A percentile compares a stretch with the other conserved stretches of the same genome.
These are phyloP conservation scores for Juncus effusus DNA, from an alignment of 176 grass and related monocot genomes.

Conservation along the genomic window DNA sequence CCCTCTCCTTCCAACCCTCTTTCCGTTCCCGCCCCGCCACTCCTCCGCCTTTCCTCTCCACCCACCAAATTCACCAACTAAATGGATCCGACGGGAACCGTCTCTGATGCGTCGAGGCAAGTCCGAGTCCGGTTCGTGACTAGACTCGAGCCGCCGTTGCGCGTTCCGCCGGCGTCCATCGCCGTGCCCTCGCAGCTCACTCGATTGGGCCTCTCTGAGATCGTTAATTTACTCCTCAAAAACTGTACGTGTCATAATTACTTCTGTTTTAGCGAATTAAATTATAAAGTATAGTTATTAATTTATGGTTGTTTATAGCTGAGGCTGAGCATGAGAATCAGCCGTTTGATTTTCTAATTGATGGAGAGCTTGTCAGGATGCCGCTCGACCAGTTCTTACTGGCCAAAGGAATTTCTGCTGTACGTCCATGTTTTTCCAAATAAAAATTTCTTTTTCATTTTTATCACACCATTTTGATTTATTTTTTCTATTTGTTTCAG, in stretches of 20 bases:
- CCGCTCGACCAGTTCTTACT: slow-evolving; percentile 73
- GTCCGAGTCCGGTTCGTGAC: slow-evolving; percentile 88
- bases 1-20: slow-evolving; percentile 19
- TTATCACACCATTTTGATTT: background rate
- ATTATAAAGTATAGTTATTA: background rate
- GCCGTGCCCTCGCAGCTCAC: slow-evolving; percentile 69
- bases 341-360: slow-evolving; percentile 87
- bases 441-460: background rate
- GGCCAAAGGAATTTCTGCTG: slow-evolving; percentile 84
- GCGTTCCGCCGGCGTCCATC: slow-evolving; percentile 40
- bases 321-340: slow-evolving; percentile 52
- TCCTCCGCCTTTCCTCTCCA: background rate
- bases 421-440: slow-evolving; percentile 20
- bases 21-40: slow-evolving; percentile 39
- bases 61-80: background rate
- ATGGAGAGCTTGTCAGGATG: slow-evolving; percentile 75
- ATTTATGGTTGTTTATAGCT: slow-evolving; percentile 27
- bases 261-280: background rate
- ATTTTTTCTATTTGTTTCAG: slow-evolving; percentile 31
- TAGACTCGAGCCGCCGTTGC: slow-evolving; percentile 50
- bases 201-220: slow-evolving; percentile 83
- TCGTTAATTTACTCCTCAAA: slow-evolving; percentile 64
- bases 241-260: slow-evolving; percentile 27
- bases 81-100: slow-evolving; percentile 32
- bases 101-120: slow-evolving; percentile 55